These are phyloP conservation scores for Phytophthora palmivora DNA, from an alignment of 352 stramenopile species.

Conservation along the genomic window DNA sequence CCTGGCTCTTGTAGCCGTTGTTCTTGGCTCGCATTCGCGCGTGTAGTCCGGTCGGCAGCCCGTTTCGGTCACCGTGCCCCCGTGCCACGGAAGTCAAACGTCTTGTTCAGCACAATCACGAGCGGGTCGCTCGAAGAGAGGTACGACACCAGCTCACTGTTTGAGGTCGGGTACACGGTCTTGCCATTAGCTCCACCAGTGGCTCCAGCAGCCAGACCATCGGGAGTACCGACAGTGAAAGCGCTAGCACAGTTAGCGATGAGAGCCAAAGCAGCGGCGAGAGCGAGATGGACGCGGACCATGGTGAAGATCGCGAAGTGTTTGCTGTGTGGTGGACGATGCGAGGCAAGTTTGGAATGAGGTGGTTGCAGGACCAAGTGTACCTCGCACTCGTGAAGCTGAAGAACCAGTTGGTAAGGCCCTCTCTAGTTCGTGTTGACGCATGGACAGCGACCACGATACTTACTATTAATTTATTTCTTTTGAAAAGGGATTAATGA, in stretches of 20 bases:
- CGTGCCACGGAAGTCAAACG: slow-evolving; percentile 47
- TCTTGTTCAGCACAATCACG: slow-evolving; percentile 44
- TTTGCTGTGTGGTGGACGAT: slow-evolving; percentile 2
- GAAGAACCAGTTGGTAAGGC: no score
- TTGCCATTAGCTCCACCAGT: slow-evolving; percentile 41
- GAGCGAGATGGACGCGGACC: slow-evolving; percentile 14
- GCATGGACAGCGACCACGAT: no score
- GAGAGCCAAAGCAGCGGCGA: slow-evolving; percentile 14
- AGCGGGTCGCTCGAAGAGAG: slow-evolving; percentile 25
- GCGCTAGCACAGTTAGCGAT: slow-evolving; percentile 10
- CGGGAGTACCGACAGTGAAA: slow-evolving; percentile 25
- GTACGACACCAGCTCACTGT: slow-evolving; percentile 34
- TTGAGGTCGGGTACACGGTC: slow-evolving; percentile 38
- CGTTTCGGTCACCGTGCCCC: slow-evolving; percentile 40
- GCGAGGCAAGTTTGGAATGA: slow-evolving; percentile 26
- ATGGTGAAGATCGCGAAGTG: not conserved
- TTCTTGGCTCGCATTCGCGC: no score
- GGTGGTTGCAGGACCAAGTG: no score
- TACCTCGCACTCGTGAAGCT: no score
- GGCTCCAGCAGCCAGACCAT: slow-evolving; percentile 32
- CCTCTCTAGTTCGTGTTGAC: no score
- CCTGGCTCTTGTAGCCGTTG: no score
- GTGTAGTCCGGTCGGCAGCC: no score
- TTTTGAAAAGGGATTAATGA: no score
- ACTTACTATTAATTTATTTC: no score